Evolutionary conservation across 495 filamentous ascomycete species (phyloP).

Genomic region (Chaetomidium leptoderma): DNA sequence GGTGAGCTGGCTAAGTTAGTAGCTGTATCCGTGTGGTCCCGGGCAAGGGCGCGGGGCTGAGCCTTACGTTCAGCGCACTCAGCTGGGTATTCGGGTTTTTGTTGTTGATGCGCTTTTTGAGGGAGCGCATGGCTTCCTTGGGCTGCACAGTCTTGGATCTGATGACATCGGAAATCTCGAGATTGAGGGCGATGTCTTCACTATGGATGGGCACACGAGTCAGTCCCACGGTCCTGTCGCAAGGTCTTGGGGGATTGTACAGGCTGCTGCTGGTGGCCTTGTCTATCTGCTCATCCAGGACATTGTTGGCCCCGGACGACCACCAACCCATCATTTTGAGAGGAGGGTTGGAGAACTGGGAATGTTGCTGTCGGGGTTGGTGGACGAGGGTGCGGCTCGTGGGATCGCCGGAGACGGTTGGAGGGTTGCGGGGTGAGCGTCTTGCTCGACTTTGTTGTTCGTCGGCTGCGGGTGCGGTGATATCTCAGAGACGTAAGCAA

Average conservation of each 20-base stretch:
- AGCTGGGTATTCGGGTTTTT: slow-evolving; percentile 96
- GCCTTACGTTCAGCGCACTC: slow-evolving; percentile 76
- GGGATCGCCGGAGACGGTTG: background rate
- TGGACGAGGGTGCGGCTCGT: background rate
- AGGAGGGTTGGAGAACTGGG: background rate
- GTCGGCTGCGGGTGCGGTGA: background rate
- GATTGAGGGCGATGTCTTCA: slow-evolving; percentile 92
- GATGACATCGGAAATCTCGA: slow-evolving; percentile 95
- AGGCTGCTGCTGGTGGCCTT: slow-evolving; percentile 89
- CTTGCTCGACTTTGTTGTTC: background rate
- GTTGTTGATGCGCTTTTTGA: slow-evolving; percentile 90
- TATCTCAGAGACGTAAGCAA: background rate
- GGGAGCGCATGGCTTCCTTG: slow-evolving; percentile 92
- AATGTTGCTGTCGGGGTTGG: background rate
- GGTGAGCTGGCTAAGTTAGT: slow-evolving; percentile 55
- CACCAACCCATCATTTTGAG: slow-evolving; percentile 83
- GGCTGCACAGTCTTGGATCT: slow-evolving; percentile 94
- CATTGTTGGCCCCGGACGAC: slow-evolving; percentile 67
- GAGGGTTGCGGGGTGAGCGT: background rate
- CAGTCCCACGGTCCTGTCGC: slow-evolving; percentile 13
- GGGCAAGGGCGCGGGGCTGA: background rate
- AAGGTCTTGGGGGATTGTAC: slow-evolving; percentile 44
- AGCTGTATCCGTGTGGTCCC: slow-evolving; percentile 7
- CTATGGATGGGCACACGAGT: slow-evolving; percentile 41
- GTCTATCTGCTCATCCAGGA: slow-evolving; percentile 94